Base-by-base conservation (phyloP, 1,139 yeast species). In the Candida pseudoviswanathii region DNA sequence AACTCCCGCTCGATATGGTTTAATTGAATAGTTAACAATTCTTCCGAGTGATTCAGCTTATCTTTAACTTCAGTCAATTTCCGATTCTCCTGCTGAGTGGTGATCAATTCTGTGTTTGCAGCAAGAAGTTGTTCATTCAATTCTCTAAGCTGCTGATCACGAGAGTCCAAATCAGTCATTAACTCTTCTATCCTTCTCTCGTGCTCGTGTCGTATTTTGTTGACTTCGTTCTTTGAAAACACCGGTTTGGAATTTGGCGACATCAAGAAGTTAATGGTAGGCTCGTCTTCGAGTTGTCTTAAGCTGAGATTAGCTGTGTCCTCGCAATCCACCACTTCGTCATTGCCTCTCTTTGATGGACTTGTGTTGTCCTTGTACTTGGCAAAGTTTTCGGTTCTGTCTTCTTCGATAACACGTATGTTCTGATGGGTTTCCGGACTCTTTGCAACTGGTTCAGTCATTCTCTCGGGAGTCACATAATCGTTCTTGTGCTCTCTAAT, bases 361-460 rank as follows among this genome's bases (percentile, higher is more conserved):
- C 56, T 53, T 2, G 56, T 56, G 6, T 36, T 30, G n/a, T 49
- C 56, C n/a, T 42, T 47, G 29, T 25, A 31, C 7, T 34, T 26
- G 24, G 27, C 37, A 16, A 44, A 25, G 16, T 40, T 39, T 5
- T 48, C 54, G 4, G 48, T 47, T 11, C 38, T 33, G 36, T 46
- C 54, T 10, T 50, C 55, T 27, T 43, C 50, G 9, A 46, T 45
- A 3, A 61, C 51, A 51, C 75, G 56, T 25, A 65, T 65, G 21
- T 62, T 61, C 50, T 74, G 79, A 50, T 69, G 74, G 4, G 75
- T 67, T 3, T 61, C 62, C 2, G 80, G 80, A 41, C 76, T 69
- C 31, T 64, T 60, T 3, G 81, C 78, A 6, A 70, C 62, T 2
- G 80, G 73, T 49, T 77, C 80, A 0, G 81, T 76, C 21, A 63